A percentile compares a stretch with the other conserved stretches of the same genome.
phyloP scores from a whole-genome alignment of 306 rosid species.

The Cyamopsis tetragonoloba region DNA sequence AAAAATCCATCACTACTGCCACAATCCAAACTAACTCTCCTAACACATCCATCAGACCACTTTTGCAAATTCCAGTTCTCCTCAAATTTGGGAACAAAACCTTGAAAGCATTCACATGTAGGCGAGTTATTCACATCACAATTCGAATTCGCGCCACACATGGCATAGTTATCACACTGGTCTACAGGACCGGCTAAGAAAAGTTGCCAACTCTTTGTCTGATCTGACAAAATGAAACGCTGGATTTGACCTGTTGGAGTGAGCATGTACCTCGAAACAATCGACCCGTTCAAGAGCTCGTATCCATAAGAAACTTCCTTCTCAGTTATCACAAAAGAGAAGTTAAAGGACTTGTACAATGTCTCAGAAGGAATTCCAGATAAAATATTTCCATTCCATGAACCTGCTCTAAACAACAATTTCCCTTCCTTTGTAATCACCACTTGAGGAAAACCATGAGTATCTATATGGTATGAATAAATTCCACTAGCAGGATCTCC shows the following conservation, averaged over 20 bases:
- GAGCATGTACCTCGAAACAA: slow-evolving; percentile 17
- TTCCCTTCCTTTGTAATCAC: background rate
- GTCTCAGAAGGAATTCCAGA: slow-evolving; percentile 7
- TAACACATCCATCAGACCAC: slow-evolving; percentile 34
- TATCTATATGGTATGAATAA: slow-evolving; percentile 20
- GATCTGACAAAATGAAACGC: background rate
- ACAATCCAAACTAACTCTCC: slow-evolving; percentile 22
- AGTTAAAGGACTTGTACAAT: background rate
- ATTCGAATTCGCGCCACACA: slow-evolving; percentile 30
- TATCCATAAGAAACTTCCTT: slow-evolving; percentile 26
- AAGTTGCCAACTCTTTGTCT: background rate
- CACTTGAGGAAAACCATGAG: slow-evolving; percentile 28
- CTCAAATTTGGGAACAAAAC: slow-evolving; percentile 23
- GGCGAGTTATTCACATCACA: slow-evolving; percentile 15
- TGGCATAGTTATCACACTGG: slow-evolving; percentile 19
- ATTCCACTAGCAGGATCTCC: slow-evolving; percentile 20
- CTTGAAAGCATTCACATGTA: slow-evolving; percentile 25
- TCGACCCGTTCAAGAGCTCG: slow-evolving; percentile 5
- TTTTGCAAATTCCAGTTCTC: slow-evolving; percentile 16
- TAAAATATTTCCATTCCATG: slow-evolving; percentile 36
- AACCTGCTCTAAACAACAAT: background rate
- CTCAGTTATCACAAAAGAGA: slow-evolving; percentile 24
- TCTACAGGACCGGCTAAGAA: slow-evolving; percentile 5
- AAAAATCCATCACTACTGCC: slow-evolving; percentile 14
- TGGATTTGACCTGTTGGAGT: background rate